Evolutionary conservation across 2,329 filamentous ascomycete species (phyloP), one percentile per base, ranked within the genome.

Genomic region (Ophiocordyceps robertsii): DNA sequence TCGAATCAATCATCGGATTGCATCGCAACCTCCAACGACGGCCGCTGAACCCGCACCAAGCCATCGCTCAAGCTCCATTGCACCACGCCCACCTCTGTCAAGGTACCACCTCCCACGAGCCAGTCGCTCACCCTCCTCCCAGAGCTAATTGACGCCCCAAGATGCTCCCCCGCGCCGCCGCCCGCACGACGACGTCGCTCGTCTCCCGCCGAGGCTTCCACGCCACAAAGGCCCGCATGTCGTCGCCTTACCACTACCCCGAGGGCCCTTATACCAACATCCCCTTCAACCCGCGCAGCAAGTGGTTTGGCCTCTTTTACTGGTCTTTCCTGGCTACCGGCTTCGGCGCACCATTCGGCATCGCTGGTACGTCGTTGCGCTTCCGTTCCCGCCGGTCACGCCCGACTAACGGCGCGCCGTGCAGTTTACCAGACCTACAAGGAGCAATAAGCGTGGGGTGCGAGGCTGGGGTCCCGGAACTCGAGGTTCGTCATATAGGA

Each of bases 181-280:
- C 68, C 58, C 75, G 76, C 62, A 74, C 72, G 64, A 77, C 81
- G 62, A 78, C 80, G 61, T 69, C 75, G 52, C 65, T 80, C 62
- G 73, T 88, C 70, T 76, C 82, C 75, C 87, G 88, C 72, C 89
- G 92, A 67, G 87, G 83, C 70, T 95, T 98, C 82, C 83, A 88
- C 67, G 80, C 86, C 60, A 93, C 90, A 64, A 85, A 86, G 60
- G 69, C 83, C 63, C 87, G 85, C 66, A 70, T 94, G 63, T 77
- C 74, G 57, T 93, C 86, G 63, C 89, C 89, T 51, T 95, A 94
- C 82, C 92, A 98, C 76, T 98, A 98, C 74, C 83, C 90, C 56
- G 90, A 96, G 73, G 92, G 90, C 52, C 85, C 90, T 60, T 84
- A 87, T 68, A 82, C 76, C 73, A 96, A 95, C 77, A 69, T 98